Evolutionary conservation across 164 flowering plant genomes (phyloP).

Genomic region (Chimonanthus salicifolius): DNA sequence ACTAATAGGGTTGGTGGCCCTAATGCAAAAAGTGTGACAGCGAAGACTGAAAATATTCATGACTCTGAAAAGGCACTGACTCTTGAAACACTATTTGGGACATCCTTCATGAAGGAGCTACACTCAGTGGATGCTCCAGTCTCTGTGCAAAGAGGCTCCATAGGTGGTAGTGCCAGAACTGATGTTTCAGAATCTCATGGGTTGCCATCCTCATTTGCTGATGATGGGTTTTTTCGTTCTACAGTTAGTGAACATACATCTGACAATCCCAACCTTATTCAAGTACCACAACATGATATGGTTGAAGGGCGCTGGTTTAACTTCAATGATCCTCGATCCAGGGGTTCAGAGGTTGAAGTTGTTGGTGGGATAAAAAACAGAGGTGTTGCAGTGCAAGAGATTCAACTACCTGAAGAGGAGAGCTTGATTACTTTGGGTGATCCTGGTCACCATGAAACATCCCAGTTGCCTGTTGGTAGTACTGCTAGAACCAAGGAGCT

Average conservation of each 20-base stretch:
- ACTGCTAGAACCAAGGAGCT: conserved; percentile 24
- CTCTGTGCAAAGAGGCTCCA: conserved; percentile 51
- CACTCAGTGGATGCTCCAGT: conserved; percentile 79
- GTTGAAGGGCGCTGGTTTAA: conserved; percentile 32
- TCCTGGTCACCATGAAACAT: conserved; percentile 26
- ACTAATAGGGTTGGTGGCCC: conserved; percentile 15
- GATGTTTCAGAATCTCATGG: conserved; percentile 35
- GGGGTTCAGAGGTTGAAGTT: conserved; percentile 20
- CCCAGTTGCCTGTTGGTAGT: conserved; percentile 22
- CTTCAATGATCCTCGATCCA: conserved; percentile 31
- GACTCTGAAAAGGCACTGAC: conserved; percentile 44
- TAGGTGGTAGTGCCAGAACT: conserved; percentile 28
- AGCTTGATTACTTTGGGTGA: conserved; percentile 40
- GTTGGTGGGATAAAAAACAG: conserved; percentile 27
- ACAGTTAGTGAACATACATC: conserved; percentile 19
- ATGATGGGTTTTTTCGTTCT: conserved; percentile 22
- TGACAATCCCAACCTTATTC: conserved; percentile 5
- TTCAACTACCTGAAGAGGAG: conserved; percentile 70
- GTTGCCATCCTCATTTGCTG: conserved; percentile 26
- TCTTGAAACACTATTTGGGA: conserved; percentile 90
- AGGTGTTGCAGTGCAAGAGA: conserved; percentile 26
- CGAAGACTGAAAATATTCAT: conserved; percentile 13
- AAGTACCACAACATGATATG: conserved; percentile 28
- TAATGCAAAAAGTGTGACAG: conserved; percentile 4
- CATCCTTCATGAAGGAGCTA: conserved; percentile 90